Evolutionary conservation across 2,329 filamentous ascomycete species (phyloP), one percentile per base, ranked within the genome.

Genomic region (Penicillium sp.): DNA sequence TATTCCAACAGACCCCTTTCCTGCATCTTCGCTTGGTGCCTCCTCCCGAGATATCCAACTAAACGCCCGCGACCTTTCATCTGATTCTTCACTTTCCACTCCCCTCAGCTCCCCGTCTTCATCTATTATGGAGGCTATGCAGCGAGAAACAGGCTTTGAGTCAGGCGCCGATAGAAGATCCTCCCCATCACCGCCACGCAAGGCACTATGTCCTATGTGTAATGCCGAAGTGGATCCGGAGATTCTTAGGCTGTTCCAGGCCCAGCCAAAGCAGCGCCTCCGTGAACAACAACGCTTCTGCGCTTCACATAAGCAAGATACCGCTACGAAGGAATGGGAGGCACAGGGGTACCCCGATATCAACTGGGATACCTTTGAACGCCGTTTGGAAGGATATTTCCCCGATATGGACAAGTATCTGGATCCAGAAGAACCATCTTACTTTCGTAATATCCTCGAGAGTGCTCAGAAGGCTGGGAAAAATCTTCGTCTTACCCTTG

Each of bases 321-420:
- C 82, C 2, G 88, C 87, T 56, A 63, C 75, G 62, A 59, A 72
- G 19, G 74, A 80, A 55, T 85, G 82, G 78, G 57, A 64, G 10
- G 70, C 79, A 14, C 82, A 78, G 44, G 81, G 83, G 0, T 95
- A 93, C 69, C 91, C 91, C 0, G 70, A 75, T 0, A 88, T 96
- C 51, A 75, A 90, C 56, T 96, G 91, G 90, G 71, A 75, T 1
- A 67, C 63, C 0, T 79, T 96, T 24, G 80, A 85, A 19, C 59
- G 69, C 4, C 84, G 90, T 7, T 82, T 93, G 29, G 69, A 76
- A 4, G 67, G 73, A 5, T 83, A 91, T 69, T 80, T 85, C 58
- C 63, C 70, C 0, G 77, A 80, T 39, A 73, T 96, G 2, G 77
- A 83, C 57, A 72, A 71, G 14, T 79, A 96, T 26, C 77, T 96